These are phyloP conservation scores for Penicillium mononematosum DNA, from an alignment of 495 filamentous ascomycete genomes.

Conservation along the genomic window DNA sequence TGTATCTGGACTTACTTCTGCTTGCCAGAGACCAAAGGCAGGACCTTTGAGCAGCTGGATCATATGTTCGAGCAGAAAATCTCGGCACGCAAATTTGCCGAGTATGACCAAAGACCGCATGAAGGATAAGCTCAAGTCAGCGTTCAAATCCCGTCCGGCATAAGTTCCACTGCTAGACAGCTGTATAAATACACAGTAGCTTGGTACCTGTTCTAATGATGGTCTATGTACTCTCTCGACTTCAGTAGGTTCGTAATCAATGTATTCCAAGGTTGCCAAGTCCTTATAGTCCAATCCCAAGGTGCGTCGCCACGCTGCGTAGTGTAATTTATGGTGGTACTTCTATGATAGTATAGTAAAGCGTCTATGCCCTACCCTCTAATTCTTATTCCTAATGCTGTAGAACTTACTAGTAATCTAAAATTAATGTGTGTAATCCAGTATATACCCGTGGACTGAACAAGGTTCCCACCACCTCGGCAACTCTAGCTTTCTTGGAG, in stretches of 20 bases:
- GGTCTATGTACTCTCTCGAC: neutral
- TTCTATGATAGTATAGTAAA: neutral
- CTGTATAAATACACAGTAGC: neutral
- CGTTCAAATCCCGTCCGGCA: neutral
- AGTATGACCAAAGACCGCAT: neutral
- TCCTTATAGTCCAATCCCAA: neutral
- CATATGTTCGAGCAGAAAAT: constrained; percentile 56
- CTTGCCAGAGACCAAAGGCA: constrained; percentile 59
- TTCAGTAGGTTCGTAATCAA: neutral
- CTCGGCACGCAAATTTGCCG: constrained; percentile 35
- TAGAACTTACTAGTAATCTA: neutral
- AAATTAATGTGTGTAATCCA: no score
- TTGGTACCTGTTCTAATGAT: neutral
- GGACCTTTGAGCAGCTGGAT: constrained; percentile 64
- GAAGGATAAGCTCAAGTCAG: neutral
- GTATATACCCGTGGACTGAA: no score
- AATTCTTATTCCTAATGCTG: neutral
- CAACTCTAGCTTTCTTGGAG: neutral
- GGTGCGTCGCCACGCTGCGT: no score
- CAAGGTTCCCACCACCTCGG: no score
- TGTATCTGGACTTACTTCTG: constrained; percentile 61
- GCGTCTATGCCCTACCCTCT: neutral
- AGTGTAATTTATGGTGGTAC: neutral
- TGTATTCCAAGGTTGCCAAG: neutral
- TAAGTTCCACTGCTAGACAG: neutral